Conservation (phyloP, 2,329 filamentous ascomycete genomes). For the Aureobasidium uvarum region DNA sequence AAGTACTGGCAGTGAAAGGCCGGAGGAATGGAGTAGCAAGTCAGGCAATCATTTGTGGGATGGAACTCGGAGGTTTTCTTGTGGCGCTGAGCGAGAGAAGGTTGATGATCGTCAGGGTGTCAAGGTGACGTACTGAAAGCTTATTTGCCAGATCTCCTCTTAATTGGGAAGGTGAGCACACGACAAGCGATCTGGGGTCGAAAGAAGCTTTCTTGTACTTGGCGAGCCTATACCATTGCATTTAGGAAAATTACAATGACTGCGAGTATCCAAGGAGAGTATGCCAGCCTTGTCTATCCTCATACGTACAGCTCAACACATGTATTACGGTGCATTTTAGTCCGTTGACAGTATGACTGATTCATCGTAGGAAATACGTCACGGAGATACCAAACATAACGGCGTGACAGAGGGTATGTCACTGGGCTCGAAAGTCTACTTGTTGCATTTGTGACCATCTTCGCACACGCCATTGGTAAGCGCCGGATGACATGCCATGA, state of each 20-base stretch:
- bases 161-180: not conserved
- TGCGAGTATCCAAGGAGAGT: too few species aligned
- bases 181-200: not conserved
- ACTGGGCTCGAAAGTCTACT: not conserved
- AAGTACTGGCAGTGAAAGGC: not conserved
- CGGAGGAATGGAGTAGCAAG: not conserved
- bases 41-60: too few species aligned
- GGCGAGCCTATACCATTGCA: not conserved
- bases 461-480: too few species aligned
- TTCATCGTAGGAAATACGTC: not conserved
- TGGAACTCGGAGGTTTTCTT: not conserved
- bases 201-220: not conserved
- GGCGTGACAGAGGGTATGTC: not conserved
- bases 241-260: not conserved
- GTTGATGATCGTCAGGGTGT: not conserved
- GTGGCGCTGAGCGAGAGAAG: not conserved
- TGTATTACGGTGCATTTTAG: not conserved
- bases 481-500: too few species aligned
- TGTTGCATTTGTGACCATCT: not conserved
- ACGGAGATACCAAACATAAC: not conserved
- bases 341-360: not conserved
- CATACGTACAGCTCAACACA: not conserved
- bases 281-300: not conserved
- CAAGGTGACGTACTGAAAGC: not conserved
- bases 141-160: not conserved